Conservation (phyloP, 2,329 filamentous ascomycete genomes). For the Lomentospora prolificans region DNA sequence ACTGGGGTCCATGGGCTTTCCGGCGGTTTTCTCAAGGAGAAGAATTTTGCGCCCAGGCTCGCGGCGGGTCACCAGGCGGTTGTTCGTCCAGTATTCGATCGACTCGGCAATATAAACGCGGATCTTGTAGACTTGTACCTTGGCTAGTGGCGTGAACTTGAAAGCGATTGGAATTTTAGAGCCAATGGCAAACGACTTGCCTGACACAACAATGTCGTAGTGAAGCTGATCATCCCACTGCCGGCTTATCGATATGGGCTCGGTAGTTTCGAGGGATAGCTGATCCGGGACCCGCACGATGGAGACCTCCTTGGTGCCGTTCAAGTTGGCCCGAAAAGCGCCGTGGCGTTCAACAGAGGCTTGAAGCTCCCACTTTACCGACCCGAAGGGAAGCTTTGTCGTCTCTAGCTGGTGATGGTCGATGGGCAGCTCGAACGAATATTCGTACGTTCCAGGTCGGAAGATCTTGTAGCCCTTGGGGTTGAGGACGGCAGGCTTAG, state of each 20-base stretch:
- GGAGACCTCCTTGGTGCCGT: conserved; percentile 71
- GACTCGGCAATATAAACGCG: conserved; percentile 88
- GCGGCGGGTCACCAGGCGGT: conserved; percentile 74
- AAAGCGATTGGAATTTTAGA: conserved; percentile 86
- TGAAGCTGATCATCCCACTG: conserved; percentile 94
- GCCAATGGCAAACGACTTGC: conserved; percentile 87
- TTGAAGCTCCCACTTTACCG: conserved; percentile 80
- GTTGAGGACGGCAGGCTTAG: conserved; percentile 48
- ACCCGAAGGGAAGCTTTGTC: conserved; percentile 76
- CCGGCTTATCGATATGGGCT: conserved; percentile 86
- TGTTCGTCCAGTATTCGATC: conserved; percentile 81
- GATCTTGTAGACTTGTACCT: conserved; percentile 86
- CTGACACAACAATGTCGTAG: conserved; percentile 93
- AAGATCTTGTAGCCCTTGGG: conserved; percentile 79
- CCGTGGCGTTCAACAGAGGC: conserved; percentile 77
- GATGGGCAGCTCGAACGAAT: conserved; percentile 76
- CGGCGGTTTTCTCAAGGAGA: conserved; percentile 79
- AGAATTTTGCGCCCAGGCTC: conserved; percentile 77
- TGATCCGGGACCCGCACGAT: conserved; percentile 81
- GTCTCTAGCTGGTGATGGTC: conserved; percentile 85
- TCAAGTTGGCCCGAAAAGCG: conserved; percentile 79
- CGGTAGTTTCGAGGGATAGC: conserved; percentile 78
- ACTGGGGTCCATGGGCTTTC: conserved; percentile 60
- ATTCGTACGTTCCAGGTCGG: conserved; percentile 58
- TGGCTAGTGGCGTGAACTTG: conserved; percentile 84